Percentiles rank a stretch among this genome's conserved stretches.
Evolutionary conservation across 345 rosid species (phyloP).

Genomic region (Lepidium africanum): DNA sequence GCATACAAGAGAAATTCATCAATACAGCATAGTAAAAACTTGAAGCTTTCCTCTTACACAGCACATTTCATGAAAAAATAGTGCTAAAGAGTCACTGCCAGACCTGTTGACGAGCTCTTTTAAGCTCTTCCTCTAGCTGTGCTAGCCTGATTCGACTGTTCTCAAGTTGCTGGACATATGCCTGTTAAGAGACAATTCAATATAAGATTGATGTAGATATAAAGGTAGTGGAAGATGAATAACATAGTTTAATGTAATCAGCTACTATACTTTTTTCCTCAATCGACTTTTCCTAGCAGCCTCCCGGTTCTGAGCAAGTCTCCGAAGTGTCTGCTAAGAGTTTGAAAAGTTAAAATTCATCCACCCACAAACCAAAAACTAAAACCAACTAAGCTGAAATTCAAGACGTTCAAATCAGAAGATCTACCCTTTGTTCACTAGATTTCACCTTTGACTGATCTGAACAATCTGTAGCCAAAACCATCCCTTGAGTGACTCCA

Average conservation of each 20-base stretch:
- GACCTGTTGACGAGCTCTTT: conserved; percentile 79
- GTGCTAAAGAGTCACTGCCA: neutral
- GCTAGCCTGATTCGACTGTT: conserved; percentile 54
- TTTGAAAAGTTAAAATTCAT: neutral
- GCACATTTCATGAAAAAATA: neutral
- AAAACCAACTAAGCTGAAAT: neutral
- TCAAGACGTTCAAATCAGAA: neutral
- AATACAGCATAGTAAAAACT: neutral
- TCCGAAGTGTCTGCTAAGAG: conserved; percentile 50
- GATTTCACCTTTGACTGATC: conserved; percentile 51
- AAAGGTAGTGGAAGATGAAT: neutral
- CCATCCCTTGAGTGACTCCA: conserved; percentile 40
- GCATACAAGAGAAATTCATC: conserved; percentile 6
- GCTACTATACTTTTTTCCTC: conserved; percentile 63
- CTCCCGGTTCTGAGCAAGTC: conserved; percentile 94
- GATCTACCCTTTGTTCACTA: conserved; percentile 60
- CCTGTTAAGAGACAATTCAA: conserved; percentile 52
- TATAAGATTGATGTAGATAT: neutral
- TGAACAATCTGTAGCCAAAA: conserved; percentile 44
- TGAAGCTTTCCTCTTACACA: neutral
- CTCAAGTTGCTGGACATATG: conserved; percentile 94
- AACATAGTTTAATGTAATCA: neutral
- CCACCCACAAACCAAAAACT: neutral
- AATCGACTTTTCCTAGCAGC: conserved; percentile 92
- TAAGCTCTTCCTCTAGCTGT: conserved; percentile 83